Percentiles rank a stretch among this genome's conserved stretches.
These are phyloP conservation scores for Blastosporella zonata DNA, from an alignment of 1,284 basidiomycete genomes.

Conservation along the genomic window DNA sequence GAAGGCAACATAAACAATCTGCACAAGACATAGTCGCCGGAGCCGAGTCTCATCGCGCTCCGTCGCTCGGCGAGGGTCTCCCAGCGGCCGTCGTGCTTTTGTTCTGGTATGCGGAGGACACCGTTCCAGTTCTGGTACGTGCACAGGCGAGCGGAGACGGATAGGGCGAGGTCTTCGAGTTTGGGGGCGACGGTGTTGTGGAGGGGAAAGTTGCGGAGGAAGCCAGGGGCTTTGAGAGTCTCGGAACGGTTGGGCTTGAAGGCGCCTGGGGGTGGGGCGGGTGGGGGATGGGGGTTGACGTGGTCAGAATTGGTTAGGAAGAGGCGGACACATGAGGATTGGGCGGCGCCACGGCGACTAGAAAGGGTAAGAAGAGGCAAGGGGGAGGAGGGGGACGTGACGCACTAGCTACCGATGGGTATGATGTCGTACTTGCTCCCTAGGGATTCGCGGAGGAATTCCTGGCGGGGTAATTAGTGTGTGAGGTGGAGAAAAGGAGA, in stretches of 20 bases:
- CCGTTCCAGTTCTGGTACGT: conserved; percentile 43
- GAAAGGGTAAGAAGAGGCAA: background rate
- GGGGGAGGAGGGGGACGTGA: conserved; percentile 1
- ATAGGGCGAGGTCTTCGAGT: conserved; percentile 40
- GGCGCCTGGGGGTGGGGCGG: conserved; percentile 14
- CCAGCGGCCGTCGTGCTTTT: conserved; percentile 8
- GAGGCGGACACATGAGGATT: conserved; percentile 37
- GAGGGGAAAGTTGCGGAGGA: conserved; percentile 23
- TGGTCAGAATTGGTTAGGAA: conserved; percentile 42
- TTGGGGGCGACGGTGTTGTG: conserved; percentile 35
- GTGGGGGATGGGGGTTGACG: conserved; percentile 32
- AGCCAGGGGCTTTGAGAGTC: background rate
- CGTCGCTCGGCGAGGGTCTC: background rate
- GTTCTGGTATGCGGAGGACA: conserved; percentile 44
- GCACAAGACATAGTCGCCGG: conserved; percentile 39
- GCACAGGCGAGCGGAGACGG: conserved; percentile 31
- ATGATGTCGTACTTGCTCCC: conserved; percentile 43
- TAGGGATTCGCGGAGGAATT: conserved; percentile 42
- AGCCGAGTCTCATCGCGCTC: conserved; percentile 22
- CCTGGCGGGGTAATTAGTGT: conserved; percentile 26
- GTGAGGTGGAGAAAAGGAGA: background rate
- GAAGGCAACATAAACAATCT: conserved; percentile 35
- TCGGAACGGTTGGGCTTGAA: background rate
- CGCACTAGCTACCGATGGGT: conserved; percentile 52
- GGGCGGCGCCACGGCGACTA: conserved; percentile 42